Evolutionary conservation across 257 asterid species (phyloP).

Genomic region (Asclepias syriaca): DNA sequence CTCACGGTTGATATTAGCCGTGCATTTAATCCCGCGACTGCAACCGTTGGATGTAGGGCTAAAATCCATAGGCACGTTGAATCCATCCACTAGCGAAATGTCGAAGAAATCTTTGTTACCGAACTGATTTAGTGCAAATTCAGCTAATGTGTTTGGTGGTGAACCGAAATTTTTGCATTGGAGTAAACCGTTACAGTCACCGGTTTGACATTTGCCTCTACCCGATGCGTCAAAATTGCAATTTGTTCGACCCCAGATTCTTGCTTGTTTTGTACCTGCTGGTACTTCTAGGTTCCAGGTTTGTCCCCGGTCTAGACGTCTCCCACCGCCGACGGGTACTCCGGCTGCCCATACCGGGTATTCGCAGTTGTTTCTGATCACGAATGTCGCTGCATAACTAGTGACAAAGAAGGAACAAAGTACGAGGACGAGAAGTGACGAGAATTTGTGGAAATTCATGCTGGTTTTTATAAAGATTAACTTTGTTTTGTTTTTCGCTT

Average conservation of each 20-base stretch:
- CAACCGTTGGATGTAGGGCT: constrained; percentile 31
- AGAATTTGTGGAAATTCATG: not conserved
- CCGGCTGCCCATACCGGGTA: constrained; percentile 45
- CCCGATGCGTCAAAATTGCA: constrained; percentile 39
- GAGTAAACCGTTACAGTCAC: constrained; percentile 45
- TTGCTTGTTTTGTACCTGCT: constrained; percentile 24
- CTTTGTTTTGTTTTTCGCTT: not conserved
- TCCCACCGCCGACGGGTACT: constrained; percentile 42
- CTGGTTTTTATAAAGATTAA: no score
- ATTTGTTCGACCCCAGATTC: constrained; percentile 36
- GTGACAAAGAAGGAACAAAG: not conserved
- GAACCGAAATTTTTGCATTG: constrained; percentile 24
- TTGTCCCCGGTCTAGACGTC: constrained; percentile 32
- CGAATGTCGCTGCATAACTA: constrained; percentile 30
- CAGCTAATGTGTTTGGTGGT: constrained; percentile 46
- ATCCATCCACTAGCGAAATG: constrained; percentile 39
- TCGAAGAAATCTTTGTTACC: constrained; percentile 32
- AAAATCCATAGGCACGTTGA: constrained; percentile 42
- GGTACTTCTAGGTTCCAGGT: constrained; percentile 33
- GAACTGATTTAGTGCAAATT: constrained; percentile 33
- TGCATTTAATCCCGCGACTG: constrained; percentile 9
- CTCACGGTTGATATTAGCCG: constrained; percentile 6
- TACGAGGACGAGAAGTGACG: not conserved
- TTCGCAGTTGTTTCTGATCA: constrained; percentile 38
- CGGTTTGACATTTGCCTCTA: constrained; percentile 38